phyloP scores from a whole-genome alignment of 768 basidiomycete genomes.

The Pisolithus sp. region DNA sequence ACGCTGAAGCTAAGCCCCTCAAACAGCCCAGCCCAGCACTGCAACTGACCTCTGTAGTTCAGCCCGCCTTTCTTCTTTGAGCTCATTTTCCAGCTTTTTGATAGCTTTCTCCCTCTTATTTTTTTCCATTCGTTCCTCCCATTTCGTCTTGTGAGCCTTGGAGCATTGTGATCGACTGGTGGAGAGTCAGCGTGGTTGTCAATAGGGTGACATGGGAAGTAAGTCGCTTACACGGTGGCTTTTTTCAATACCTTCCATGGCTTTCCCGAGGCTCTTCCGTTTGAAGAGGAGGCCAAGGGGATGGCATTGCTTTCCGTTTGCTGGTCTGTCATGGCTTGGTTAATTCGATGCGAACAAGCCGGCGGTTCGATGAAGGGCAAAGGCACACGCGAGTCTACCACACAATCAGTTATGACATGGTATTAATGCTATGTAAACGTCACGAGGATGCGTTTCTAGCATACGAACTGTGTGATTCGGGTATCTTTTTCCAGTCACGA shows the following conservation, averaged over 20 bases:
- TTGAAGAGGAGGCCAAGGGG: constrained; percentile 49
- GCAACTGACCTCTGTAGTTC: constrained; percentile 51
- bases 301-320: constrained; percentile 10
- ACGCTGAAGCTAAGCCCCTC: constrained; percentile 3
- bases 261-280: constrained; percentile 66
- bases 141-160: constrained; percentile 60
- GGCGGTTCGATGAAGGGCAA: background rate
- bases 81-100: constrained; percentile 66
- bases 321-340: background rate
- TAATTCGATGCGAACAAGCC: background rate
- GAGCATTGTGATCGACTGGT: constrained; percentile 64
- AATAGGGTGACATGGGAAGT: constrained; percentile 1
- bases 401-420: too few species aligned
- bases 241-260: constrained; percentile 53
- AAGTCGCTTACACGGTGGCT: constrained; percentile 41
- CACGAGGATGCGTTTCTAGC: too few species aligned
- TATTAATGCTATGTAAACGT: too few species aligned
- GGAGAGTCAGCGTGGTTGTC: background rate
- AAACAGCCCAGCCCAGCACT: background rate
- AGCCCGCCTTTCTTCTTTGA: constrained; percentile 70
- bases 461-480: too few species aligned
- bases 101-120: constrained; percentile 59
- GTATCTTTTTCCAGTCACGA: too few species aligned
- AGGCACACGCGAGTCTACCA: background rate
- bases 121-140: constrained; percentile 65